Conservation (phyloP, 2,329 filamentous ascomycete species). For the Rhinocladiella similis region DNA sequence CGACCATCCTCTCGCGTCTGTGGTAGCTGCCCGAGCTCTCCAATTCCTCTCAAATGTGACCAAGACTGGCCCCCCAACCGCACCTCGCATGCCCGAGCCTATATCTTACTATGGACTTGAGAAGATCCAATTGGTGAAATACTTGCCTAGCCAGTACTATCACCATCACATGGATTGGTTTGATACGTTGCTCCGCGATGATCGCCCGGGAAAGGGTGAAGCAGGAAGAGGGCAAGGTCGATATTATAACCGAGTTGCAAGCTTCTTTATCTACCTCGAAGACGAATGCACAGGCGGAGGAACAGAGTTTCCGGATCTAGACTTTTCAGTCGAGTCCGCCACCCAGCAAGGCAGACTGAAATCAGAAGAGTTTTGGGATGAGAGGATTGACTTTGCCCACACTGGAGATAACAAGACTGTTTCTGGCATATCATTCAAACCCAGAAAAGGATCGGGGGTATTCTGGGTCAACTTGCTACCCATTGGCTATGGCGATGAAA, state of each 20-base stretch:
- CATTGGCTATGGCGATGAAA: slow-evolving; percentile 57
- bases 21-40: neutral
- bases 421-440: slow-evolving; percentile 57
- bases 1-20: neutral
- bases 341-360: slow-evolving; percentile 36
- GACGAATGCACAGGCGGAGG: slow-evolving; percentile 58
- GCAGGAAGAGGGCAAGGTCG: slow-evolving; percentile 1
- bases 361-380: slow-evolving; percentile 52
- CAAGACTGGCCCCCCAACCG: neutral
- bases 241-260: slow-evolving; percentile 48
- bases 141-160: slow-evolving; percentile 6
- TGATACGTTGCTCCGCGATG: neutral
- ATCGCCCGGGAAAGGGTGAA: slow-evolving; percentile 18
- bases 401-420: slow-evolving; percentile 16
- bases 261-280: slow-evolving; percentile 63
- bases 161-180: slow-evolving; percentile 12
- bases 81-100: neutral
- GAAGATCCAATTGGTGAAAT: slow-evolving; percentile 11
- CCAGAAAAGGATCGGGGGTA: slow-evolving; percentile 58
- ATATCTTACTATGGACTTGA: slow-evolving; percentile 6
- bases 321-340: neutral
- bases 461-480: slow-evolving; percentile 62
- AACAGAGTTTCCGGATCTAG: slow-evolving; percentile 59
- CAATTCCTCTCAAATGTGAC: neutral
- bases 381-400: slow-evolving; percentile 55